These are phyloP conservation scores for Fusarium sp. DNA, from an alignment of 2,329 filamentous ascomycete genomes.

Conservation along the genomic window DNA sequence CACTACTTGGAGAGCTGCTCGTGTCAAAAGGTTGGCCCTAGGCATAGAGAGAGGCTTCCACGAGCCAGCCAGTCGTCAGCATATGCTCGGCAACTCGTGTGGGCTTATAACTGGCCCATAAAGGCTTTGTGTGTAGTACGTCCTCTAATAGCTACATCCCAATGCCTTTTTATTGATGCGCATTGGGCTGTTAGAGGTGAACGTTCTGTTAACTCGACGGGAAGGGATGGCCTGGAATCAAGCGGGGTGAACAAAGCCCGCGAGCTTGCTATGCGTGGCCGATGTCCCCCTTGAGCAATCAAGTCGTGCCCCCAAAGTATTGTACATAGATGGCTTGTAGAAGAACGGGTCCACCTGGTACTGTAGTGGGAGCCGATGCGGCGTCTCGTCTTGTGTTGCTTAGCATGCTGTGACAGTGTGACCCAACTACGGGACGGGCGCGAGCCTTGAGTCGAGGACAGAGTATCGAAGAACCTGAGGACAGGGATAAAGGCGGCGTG, in stretches of 20 bases:
- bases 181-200: slow-evolving; percentile 6
- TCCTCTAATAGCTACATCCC: slow-evolving; percentile 7
- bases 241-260: slow-evolving; percentile 22
- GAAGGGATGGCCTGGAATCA: slow-evolving; percentile 7
- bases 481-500: slow-evolving; percentile 32
- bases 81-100: neutral
- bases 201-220: slow-evolving; percentile 4
- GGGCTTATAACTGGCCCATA: neutral
- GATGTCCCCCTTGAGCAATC: slow-evolving; percentile 26
- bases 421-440: slow-evolving; percentile 29
- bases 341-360: slow-evolving; percentile 30
- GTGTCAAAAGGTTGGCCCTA: slow-evolving; percentile 1
- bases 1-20: slow-evolving; percentile 24
- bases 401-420: slow-evolving; percentile 35
- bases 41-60: neutral
- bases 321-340: slow-evolving; percentile 10
- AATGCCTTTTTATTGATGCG: slow-evolving; percentile 5
- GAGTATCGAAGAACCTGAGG: slow-evolving; percentile 24
- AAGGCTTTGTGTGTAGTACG: neutral
- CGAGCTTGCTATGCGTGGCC: slow-evolving; percentile 29
- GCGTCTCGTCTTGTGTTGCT: slow-evolving; percentile 45
- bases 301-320: too few species aligned
- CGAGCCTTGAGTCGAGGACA: slow-evolving; percentile 30
- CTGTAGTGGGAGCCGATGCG: slow-evolving; percentile 47
- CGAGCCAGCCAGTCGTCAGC: neutral